Base-by-base conservation (phyloP, 441 rosid genomes). In the Viola pubescens region DNA sequence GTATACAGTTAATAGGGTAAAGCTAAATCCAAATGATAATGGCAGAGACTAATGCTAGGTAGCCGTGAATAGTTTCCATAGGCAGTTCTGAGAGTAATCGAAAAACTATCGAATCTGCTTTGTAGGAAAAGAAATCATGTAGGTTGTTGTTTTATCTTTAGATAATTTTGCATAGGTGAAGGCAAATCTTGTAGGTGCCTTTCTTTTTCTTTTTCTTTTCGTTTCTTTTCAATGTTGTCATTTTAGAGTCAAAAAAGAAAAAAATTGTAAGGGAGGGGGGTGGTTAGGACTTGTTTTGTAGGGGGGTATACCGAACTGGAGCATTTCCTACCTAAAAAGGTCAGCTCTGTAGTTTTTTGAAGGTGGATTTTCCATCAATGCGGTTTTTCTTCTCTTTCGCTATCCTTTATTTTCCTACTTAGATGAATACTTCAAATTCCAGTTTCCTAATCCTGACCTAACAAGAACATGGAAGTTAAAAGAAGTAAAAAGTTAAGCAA, bases 361-460 rank as follows among this genome's bases (percentile, higher is more conserved):
- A 56, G 79, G 79, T 76, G 78, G 75, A 66, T 76, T 12, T 73
- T 72, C 71, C 73, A 55, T 70, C 82, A 37, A 38, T 39, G 80
- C 70, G 74, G 69, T 76, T 72, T 57, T 39, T 9, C 55, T 38
- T 38, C n/a, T 4, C 57, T 39, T n/a, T 7, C 38, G 44, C 38
- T 6, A 4, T 4, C 1, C n/a, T 38, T 54, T 34, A 6, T 6
- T n/a, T 38, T 52, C 34, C 14, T 26, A 26, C 34, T 26, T 1
- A 26, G 34, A 26, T 1, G 34, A 26, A 26, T 26, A 26, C 34
- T 26, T 26, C 34, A 26, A 26, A 26, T 26, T 26, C 34, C 34
- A 26, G 34, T 26, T 26, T 26, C 34, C 34, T 26, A 26, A 26
- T 26, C 34, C 34, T 26, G 3, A 26, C 34, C 34, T 2, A 26